Evolutionary conservation across 2,329 filamentous ascomycete genomes (phyloP), one percentile per base, ranked within the genome.

Genomic region (Ophiostoma himal-ulmi): DNA sequence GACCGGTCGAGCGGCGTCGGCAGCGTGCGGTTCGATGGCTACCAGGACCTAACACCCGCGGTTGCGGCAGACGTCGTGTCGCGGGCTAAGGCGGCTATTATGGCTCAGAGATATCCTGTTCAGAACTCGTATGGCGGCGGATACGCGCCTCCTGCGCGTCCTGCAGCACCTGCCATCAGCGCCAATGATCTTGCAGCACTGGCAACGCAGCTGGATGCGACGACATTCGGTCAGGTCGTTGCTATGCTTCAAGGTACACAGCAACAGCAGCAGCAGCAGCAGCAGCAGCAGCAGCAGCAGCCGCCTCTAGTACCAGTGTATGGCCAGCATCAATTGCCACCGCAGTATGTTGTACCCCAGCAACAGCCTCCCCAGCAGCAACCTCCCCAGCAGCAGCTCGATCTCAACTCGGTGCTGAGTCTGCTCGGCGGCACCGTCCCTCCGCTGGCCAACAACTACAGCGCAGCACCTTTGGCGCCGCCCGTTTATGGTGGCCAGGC

Each of bases 1-100:
- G 91, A 96, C 79, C 89, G 93, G 36, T 90, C 88, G 57, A 85
- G 83, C 11, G 92, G 91, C 8, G 14, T 3, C 36, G 26, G n/a
- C 83, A 93, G 92, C 74, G 89, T 96, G 71, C 88, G 89, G 62
- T 97, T 92, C 77, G 92, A 96, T 75, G 91, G 96, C 77, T 98
- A 98, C 78, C 87, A 91, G 71, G 89, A 94, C 75, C 84, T 97
- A 1, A 91, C 96, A 48, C 91, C 93, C 0, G 79, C 82, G 6
- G 88, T 93, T 65, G 93, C 92, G 4, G 92, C 91, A 20, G 92
- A 96, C 75, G 86, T 98, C 20, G 91, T 96, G 71, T 78, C 90
- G 60, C 87, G 92, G 71, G 87, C 89, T 68, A 94, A 91, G 78
- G 79, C 82, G 13, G 76, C 76, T 36, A 70, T 76, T 4, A 74